Conservation (phyloP, 2,329 filamentous ascomycete species). For the Penicillium paneum region DNA sequence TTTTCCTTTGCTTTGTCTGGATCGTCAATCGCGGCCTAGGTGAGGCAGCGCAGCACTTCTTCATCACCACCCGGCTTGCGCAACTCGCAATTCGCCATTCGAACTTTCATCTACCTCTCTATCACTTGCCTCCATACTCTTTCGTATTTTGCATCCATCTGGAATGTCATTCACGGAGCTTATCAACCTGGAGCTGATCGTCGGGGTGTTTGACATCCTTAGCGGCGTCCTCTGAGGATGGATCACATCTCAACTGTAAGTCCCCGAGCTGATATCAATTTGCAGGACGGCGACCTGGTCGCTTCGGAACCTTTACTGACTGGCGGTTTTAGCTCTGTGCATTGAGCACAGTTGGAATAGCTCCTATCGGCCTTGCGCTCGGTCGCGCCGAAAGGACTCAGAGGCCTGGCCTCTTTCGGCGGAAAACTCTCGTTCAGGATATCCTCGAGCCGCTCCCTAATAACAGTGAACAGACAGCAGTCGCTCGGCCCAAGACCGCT, state of each 20-base stretch:
- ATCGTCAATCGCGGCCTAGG: constrained; percentile 6
- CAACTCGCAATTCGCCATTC: constrained; percentile 7
- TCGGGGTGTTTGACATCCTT: constrained; percentile 32
- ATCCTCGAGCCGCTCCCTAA: constrained; percentile 16
- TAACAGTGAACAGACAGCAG: constrained; percentile 10
- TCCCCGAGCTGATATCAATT: neutral
- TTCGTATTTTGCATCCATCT: constrained; percentile 27
- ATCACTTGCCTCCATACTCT: constrained; percentile 12
- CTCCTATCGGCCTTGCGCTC: constrained; percentile 57
- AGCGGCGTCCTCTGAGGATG: constrained; percentile 34
- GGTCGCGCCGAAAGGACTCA: constrained; percentile 49
- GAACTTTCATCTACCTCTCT: constrained; percentile 5
- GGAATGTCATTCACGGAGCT: constrained; percentile 33
- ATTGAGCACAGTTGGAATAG: constrained; percentile 60
- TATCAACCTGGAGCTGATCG: constrained; percentile 34
- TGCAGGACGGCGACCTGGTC: neutral
- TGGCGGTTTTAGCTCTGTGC: constrained; percentile 54
- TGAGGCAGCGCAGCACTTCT: constrained; percentile 4
- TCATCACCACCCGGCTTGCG: constrained; percentile 1
- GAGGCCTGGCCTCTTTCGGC: constrained; percentile 28
- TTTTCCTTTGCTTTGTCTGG: neutral
- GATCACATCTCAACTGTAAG: constrained; percentile 44
- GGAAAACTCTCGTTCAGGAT: constrained; percentile 26
- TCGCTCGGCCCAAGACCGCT: constrained; percentile 21
- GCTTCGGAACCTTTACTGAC: constrained; percentile 8